Base-by-base conservation (phyloP, 306 rosid species). In the Fagus sylvatica region DNA sequence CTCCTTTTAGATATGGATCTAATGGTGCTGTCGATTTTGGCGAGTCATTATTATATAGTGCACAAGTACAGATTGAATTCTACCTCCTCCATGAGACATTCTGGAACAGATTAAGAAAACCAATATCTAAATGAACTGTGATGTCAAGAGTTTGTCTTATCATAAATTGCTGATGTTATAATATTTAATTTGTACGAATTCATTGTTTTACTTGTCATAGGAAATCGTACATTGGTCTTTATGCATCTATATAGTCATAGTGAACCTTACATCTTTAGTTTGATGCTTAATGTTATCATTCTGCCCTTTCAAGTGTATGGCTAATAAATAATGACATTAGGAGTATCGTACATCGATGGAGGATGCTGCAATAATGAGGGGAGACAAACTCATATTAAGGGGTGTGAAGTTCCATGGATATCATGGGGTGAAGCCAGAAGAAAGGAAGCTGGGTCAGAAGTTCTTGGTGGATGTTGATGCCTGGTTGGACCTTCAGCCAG, bases 401-500 rank as follows among this genome's bases (percentile, higher is more conserved):
- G 98, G 98, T 67, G 80, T 92, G 75, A 74, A 73, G 71, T 95
- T 95, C 84, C 88, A 91, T 71, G 98, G 98, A 74, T 91, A 81
- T 84, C 98, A 95, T 72, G 98, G 98, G n/a, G 98, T 77, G 72
- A 83, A 82, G 56, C 79, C 89, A 0, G 91, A 80, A 85, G 98
- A 92, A 78, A 95, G 72, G 75, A 88, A 48, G 36, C 40, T 87
- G 53, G 98, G 98, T 32, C 98, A 95, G 88, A 89, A 87, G 76
- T 95, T 95, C 78, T 32, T 87, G 69, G 84, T 92, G 6, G 98
- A 92, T 78, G 73, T 95, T 10, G 98, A 95, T 87, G 93, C 96
- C 79, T 95, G 98, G 98, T 81, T 92, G 96, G 97, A 95, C 91
- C 98, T 92, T 61, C 85, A 61, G 60, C 73, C 83, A 34, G 89